Base-by-base conservation (phyloP, 768 basidiomycete species). In the Postia placenta region DNA sequence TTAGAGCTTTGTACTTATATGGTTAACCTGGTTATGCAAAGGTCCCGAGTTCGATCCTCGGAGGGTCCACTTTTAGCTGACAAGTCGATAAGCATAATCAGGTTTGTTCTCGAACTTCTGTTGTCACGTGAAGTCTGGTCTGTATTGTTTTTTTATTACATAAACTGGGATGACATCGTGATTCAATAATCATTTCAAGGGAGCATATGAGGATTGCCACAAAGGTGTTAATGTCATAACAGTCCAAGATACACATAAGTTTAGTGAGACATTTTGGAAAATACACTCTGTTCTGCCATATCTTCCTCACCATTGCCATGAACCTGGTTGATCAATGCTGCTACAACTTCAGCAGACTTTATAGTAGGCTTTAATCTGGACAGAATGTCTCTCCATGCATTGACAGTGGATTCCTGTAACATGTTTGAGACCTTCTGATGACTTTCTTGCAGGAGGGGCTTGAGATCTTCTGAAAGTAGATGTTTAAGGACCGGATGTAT, bases 31-130 rank as follows among this genome's bases (percentile, higher is more conserved):
- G 59, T 49, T 49, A 76, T 76, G 74, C 74, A 77, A 77, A 74
- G 74, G 74, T 77, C 75, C 75, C 74, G 76, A 76, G 74, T 76
- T 76, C 74, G 73, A 76, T 73, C 73, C 74, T 76, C 76, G 74
- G 74, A 73, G 74, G 75, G 74, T 75, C 74, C 74, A 76, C n/a
- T 58, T 57, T 74, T 72, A n/a, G n/a, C n/a, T n/a, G n/a, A n/a
- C n/a, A n/a, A n/a, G n/a, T n/a, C n/a, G n/a, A n/a, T n/a, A n/a
- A n/a, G n/a, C n/a, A n/a, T n/a, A n/a, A n/a, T n/a, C n/a, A n/a
- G n/a, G n/a, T n/a, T n/a, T n/a, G n/a, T n/a, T n/a, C n/a, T n/a
- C n/a, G n/a, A n/a, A n/a, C n/a, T n/a, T n/a, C n/a, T n/a, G n/a
- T n/a, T n/a, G n/a, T n/a, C n/a, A n/a, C n/a, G n/a, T n/a, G n/a